A percentile compares a stretch with the other conserved stretches of the same genome.
Evolutionary conservation across 768 basidiomycete genomes (phyloP).

Genomic region (Gloeostereum incarnatum): DNA sequence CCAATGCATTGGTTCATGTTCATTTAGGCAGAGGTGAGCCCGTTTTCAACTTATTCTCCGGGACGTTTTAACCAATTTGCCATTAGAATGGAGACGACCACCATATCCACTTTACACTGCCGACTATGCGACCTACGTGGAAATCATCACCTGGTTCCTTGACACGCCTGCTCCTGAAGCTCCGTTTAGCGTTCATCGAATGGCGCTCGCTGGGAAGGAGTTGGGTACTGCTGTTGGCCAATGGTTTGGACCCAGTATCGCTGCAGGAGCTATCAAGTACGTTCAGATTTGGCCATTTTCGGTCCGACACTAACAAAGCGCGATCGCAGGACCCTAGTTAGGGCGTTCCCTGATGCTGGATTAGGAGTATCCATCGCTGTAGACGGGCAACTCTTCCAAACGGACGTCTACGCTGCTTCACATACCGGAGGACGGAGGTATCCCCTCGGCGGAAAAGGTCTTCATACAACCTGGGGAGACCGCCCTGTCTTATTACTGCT

Average conservation of each 20-base stretch:
- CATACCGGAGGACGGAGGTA: conserved; percentile 12
- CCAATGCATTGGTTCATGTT: conserved; percentile 66
- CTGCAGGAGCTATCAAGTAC: conserved; percentile 93
- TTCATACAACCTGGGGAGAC: conserved; percentile 55
- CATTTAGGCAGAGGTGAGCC: conserved; percentile 65
- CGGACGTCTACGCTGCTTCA: conserved; percentile 81
- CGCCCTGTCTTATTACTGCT: conserved; percentile 81
- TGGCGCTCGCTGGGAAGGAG: conserved; percentile 92
- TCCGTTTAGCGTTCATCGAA: conserved; percentile 93
- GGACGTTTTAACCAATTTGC: neutral
- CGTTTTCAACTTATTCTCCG: conserved; percentile 19
- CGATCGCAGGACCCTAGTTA: conserved; percentile 72
- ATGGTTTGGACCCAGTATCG: conserved; percentile 97
- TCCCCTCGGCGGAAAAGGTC: conserved; percentile 8
- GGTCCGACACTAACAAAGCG: no score
- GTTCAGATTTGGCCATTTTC: no score
- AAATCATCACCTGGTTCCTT: conserved; percentile 90
- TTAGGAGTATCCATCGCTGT: conserved; percentile 76
- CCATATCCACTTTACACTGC: conserved; percentile 46
- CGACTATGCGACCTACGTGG: conserved; percentile 81
- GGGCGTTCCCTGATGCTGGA: conserved; percentile 70
- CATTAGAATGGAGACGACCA: conserved; percentile 78
- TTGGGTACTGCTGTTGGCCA: conserved; percentile 92
- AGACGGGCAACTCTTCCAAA: conserved; percentile 77
- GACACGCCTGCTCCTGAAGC: conserved; percentile 78